Percentiles rank a stretch among this genome's conserved stretches.
Evolutionary conservation across 768 basidiomycete genomes (phyloP).

Genomic region (Xerocomellus dryophilus): DNA sequence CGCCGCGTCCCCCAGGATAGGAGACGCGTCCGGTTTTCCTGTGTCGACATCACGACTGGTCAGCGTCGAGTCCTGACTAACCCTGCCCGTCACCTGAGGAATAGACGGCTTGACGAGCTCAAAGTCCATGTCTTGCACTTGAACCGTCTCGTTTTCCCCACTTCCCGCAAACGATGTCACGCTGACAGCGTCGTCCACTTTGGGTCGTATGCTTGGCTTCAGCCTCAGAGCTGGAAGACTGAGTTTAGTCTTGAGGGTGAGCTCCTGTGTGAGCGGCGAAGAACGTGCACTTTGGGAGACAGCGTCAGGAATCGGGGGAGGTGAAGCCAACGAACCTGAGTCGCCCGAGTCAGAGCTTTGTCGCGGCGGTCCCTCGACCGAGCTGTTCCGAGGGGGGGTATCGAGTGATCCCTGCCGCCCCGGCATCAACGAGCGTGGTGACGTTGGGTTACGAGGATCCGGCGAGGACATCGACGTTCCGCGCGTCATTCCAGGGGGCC

Average conservation of each 20-base stretch:
- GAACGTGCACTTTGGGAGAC: slow-evolving; percentile 31
- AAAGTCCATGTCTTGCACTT: slow-evolving; percentile 80
- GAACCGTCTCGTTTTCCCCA: slow-evolving; percentile 53
- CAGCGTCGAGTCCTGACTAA: slow-evolving; percentile 54
- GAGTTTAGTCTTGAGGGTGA: slow-evolving; percentile 54
- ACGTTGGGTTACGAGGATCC: slow-evolving; percentile 8
- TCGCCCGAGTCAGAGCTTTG: slow-evolving; percentile 29
- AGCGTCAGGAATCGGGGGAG: slow-evolving; percentile 40
- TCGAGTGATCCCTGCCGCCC: slow-evolving; percentile 20
- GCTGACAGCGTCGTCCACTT: slow-evolving; percentile 32
- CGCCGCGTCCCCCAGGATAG: slow-evolving; percentile 38
- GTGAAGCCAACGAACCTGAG: slow-evolving; percentile 39
- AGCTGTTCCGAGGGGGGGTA: slow-evolving; percentile 11
- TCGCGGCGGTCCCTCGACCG: slow-evolving; percentile 21
- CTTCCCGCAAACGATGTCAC: slow-evolving; percentile 23
- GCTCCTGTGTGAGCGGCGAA: slow-evolving; percentile 29
- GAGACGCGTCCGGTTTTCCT: slow-evolving; percentile 16
- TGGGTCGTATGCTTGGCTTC: slow-evolving; percentile 28
- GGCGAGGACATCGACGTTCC: slow-evolving; percentile 14
- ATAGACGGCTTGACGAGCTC: slow-evolving; percentile 69
- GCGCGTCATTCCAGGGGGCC: neutral
- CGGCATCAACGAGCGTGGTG: slow-evolving; percentile 13
- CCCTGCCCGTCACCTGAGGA: slow-evolving; percentile 39
- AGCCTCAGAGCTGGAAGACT: slow-evolving; percentile 65
- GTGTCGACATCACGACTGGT: slow-evolving; percentile 28